Conservation (phyloP, 345 rosid genomes). For the Brassica nigra region DNA sequence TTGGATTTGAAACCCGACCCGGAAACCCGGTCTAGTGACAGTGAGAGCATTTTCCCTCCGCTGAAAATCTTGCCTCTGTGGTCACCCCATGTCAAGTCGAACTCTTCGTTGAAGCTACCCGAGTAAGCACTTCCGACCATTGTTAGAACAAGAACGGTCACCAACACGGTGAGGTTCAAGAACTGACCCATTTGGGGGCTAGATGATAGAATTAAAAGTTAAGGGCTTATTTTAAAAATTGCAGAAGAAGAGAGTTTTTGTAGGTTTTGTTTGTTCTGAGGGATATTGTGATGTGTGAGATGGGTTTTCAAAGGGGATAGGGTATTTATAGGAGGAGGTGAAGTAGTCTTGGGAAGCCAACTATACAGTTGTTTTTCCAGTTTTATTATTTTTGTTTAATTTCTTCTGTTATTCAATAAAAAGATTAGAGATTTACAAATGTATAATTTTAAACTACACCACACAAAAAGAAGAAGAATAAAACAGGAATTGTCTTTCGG, state of each 20-base stretch:
- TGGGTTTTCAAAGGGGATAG: conserved; percentile 35
- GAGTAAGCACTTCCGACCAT: conserved; percentile 40
- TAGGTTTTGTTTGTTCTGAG: conserved; percentile 30
- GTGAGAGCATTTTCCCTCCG: conserved; percentile 54
- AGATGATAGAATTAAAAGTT: background rate
- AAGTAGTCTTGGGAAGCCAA: conserved; percentile 36
- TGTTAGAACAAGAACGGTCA: conserved; percentile 29
- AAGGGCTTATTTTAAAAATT: background rate
- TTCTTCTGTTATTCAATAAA: background rate
- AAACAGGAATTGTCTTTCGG: background rate
- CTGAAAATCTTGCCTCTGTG: conserved; percentile 55
- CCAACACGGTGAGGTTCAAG: conserved; percentile 20
- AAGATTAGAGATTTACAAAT: background rate
- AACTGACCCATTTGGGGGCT: conserved; percentile 34
- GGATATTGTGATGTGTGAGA: conserved; percentile 28
- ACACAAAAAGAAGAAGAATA: background rate
- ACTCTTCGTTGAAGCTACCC: conserved; percentile 54
- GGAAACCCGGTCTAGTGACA: conserved; percentile 57
- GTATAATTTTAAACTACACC: background rate
- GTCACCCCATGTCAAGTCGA: conserved; percentile 64
- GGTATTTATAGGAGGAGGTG: conserved; percentile 23
- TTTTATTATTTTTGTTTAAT: background rate
- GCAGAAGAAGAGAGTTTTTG: background rate
- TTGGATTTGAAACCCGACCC: conserved; percentile 71
- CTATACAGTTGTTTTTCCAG: conserved; percentile 27